phyloP scores from a whole-genome alignment of 306 rosid genomes.

The Hippophae tibetana region DNA sequence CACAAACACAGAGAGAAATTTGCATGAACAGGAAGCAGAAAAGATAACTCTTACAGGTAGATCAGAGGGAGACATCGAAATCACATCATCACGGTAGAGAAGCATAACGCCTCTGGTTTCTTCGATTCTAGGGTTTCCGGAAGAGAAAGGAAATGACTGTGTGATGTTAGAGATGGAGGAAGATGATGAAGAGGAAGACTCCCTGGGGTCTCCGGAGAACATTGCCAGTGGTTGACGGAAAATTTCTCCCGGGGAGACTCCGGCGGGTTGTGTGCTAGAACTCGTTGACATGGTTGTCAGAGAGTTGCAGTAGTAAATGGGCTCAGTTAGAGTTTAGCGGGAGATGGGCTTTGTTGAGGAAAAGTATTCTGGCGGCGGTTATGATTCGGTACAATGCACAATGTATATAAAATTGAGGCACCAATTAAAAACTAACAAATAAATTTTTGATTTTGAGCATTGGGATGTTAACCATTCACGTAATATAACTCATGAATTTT shows the following conservation, averaged over 20 bases:
- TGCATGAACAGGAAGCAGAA: background rate
- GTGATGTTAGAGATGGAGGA: slow-evolving; percentile 41
- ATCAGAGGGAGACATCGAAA: slow-evolving; percentile 20
- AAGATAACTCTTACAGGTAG: slow-evolving; percentile 44
- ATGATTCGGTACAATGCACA: background rate
- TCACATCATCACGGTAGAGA: slow-evolving; percentile 48
- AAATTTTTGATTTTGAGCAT: too few relatives aligned
- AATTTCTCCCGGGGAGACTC: slow-evolving; percentile 32
- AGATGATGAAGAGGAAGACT: slow-evolving; percentile 30
- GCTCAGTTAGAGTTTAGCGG: slow-evolving; percentile 9
- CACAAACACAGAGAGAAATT: background rate
- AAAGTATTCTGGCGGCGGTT: too few relatives aligned
- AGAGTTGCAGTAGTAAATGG: background rate
- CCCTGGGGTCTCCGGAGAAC: slow-evolving; percentile 26
- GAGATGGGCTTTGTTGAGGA: slow-evolving; percentile 1
- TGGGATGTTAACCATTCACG: too few relatives aligned
- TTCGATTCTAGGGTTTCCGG: slow-evolving; percentile 98
- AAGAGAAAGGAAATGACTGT: slow-evolving; percentile 71
- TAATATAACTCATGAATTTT: too few relatives aligned
- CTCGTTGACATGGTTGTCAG: slow-evolving; percentile 26
- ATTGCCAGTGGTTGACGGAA: slow-evolving; percentile 18
- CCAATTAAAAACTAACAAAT: too few relatives aligned
- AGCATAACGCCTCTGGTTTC: slow-evolving; percentile 88
- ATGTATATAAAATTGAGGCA: background rate
- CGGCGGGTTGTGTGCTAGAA: slow-evolving; percentile 31